A percentile compares a stretch with the other conserved stretches of the same genome.
Evolutionary conservation across 257 asterid species (phyloP).

Genomic region (Solanum gracilifrons): DNA sequence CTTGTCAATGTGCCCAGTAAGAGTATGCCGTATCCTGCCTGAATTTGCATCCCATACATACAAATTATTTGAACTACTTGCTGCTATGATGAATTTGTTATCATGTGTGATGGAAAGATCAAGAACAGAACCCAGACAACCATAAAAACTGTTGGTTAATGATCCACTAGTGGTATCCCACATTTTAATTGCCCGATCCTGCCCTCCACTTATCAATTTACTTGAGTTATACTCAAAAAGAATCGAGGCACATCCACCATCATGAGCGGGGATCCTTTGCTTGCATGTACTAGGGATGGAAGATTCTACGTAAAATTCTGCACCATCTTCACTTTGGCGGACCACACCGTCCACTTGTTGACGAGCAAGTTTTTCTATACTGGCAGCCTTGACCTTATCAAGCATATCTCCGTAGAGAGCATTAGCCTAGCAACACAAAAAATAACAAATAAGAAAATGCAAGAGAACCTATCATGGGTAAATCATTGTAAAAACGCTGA

Average conservation of each 20-base stretch:
- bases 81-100: slow-evolving; percentile 67
- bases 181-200: slow-evolving; percentile 64
- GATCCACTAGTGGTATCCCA: slow-evolving; percentile 78
- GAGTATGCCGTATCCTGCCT: slow-evolving; percentile 67
- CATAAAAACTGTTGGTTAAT: slow-evolving; percentile 35
- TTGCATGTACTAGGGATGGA: slow-evolving; percentile 66
- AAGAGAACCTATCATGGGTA: not conserved
- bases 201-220: slow-evolving; percentile 80
- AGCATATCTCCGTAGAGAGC: slow-evolving; percentile 62
- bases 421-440: slow-evolving; percentile 45
- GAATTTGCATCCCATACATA: slow-evolving; percentile 70
- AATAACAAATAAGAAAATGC: not conserved
- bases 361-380: slow-evolving; percentile 62
- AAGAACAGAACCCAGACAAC: slow-evolving; percentile 73
- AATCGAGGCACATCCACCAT: slow-evolving; percentile 73
- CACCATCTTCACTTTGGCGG: slow-evolving; percentile 87
- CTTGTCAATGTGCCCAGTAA: slow-evolving; percentile 85
- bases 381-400: slow-evolving; percentile 42
- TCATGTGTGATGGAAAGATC: slow-evolving; percentile 75
- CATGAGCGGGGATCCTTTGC: slow-evolving; percentile 85
- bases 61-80: slow-evolving; percentile 68
- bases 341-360: slow-evolving; percentile 91
- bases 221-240: slow-evolving; percentile 55
- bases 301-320: slow-evolving; percentile 68
- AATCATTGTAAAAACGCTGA: not conserved